These are phyloP conservation scores for Backusella mclennaniae DNA, from an alignment of 192 early-diverging fungal genomes.

Conservation along the genomic window DNA sequence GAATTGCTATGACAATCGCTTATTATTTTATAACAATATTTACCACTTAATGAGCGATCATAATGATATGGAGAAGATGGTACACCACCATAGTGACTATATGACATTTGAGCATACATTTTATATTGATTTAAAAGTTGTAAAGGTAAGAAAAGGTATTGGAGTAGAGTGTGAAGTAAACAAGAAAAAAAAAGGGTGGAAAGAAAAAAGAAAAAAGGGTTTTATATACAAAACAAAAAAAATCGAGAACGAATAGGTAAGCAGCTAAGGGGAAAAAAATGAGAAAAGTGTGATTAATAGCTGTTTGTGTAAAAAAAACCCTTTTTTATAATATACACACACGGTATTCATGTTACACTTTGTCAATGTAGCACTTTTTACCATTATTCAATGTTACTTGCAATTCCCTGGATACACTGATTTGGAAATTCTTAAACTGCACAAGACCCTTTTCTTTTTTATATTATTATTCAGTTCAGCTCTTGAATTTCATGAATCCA, in stretches of 20 bases:
- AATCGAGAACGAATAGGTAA: not conserved
- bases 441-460: not conserved
- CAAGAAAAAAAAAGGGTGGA: not conserved
- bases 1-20: not conserved
- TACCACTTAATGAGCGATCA: slow-evolving; percentile 5
- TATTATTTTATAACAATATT: not conserved
- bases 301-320: not conserved
- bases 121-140: not conserved
- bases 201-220: not conserved
- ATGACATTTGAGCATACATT: slow-evolving; percentile 1
- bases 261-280: not conserved
- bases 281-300: not conserved
- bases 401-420: not conserved
- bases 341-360: not conserved
- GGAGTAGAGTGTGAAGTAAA: not conserved
- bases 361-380: not conserved
- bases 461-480: no score
- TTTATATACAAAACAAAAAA: slow-evolving; percentile 4
- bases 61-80: slow-evolving; percentile 5
- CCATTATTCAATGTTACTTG: not conserved
- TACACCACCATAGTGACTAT: not conserved
- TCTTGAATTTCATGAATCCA: no score
- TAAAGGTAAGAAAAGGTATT: not conserved
- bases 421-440: not conserved
- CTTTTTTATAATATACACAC: not conserved